A percentile compares a stretch with the other conserved stretches of the same genome.
Evolutionary conservation across 2,329 filamentous ascomycete species (phyloP).

Genomic region (Penicillium sp.): DNA sequence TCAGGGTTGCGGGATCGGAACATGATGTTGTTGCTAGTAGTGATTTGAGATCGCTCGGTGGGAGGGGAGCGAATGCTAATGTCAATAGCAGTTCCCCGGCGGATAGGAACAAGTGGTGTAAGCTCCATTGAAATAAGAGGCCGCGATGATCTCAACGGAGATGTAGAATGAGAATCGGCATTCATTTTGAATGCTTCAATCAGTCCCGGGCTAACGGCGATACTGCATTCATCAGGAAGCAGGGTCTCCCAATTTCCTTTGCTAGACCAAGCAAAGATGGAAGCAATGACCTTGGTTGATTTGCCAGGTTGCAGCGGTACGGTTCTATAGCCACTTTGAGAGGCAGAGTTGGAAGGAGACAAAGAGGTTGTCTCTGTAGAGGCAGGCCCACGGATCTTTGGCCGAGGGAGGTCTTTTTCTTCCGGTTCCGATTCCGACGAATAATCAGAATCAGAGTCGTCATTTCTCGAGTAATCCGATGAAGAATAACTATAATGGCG

Average conservation of each 20-base stretch:
- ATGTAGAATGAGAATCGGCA: conserved; percentile 29
- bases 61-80: conserved; percentile 90
- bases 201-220: conserved; percentile 62
- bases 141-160: conserved; percentile 24
- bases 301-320: conserved; percentile 48
- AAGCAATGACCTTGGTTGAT: conserved; percentile 57
- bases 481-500: conserved; percentile 44
- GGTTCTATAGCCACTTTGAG: conserved; percentile 66
- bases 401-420: conserved; percentile 49
- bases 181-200: conserved; percentile 62
- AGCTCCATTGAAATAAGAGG: conserved; percentile 73
- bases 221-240: conserved; percentile 61
- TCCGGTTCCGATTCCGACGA: conserved; percentile 51
- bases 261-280: conserved; percentile 64
- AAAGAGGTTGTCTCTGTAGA: conserved; percentile 59
- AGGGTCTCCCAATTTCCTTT: conserved; percentile 61
- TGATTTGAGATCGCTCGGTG: conserved; percentile 67
- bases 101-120: conserved; percentile 84
- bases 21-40: conserved; percentile 75
- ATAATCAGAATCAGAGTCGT: conserved; percentile 19
- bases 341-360: conserved; percentile 77
- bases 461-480: conserved; percentile 31
- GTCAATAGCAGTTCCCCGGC: conserved; percentile 87
- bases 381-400: conserved; percentile 35
- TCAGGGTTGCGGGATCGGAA: conserved; percentile 75